Evolutionary conservation across 2,329 filamentous ascomycete species (phyloP).

Genomic region (Curvularia sp.): DNA sequence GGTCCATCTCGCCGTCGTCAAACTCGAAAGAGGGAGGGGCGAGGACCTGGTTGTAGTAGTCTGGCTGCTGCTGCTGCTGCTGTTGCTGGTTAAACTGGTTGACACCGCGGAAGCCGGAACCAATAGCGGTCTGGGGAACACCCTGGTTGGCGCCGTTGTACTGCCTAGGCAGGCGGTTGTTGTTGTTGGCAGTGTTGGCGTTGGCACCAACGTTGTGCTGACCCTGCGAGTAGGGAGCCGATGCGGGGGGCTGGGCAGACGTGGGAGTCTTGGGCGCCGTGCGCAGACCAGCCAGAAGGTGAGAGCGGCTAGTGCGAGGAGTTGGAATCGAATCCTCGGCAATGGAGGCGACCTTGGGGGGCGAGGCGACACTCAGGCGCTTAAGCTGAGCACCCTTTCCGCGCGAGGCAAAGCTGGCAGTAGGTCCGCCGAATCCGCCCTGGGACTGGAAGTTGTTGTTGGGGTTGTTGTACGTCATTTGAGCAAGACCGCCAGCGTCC

Average conservation of each 20-base stretch:
- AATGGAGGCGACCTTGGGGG: slow-evolving; percentile 70
- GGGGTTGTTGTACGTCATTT: slow-evolving; percentile 87
- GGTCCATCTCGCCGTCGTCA: slow-evolving; percentile 77
- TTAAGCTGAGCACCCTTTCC: slow-evolving; percentile 87
- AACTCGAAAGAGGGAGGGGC: slow-evolving; percentile 83
- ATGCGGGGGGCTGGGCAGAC: slow-evolving; percentile 68
- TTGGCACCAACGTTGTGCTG: slow-evolving; percentile 57
- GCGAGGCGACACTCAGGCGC: slow-evolving; percentile 80
- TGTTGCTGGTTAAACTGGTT: slow-evolving; percentile 52
- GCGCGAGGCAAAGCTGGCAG: slow-evolving; percentile 83
- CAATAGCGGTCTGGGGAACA: slow-evolving; percentile 67
- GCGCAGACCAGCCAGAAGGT: slow-evolving; percentile 89
- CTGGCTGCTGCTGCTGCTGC: slow-evolving; percentile 52
- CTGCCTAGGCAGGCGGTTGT: slow-evolving; percentile 57
- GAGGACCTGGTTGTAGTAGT: slow-evolving; percentile 82
- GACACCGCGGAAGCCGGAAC: slow-evolving; percentile 59
- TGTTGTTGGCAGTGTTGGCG: slow-evolving; percentile 56
- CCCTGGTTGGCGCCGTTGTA: slow-evolving; percentile 52
- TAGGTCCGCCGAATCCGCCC: slow-evolving; percentile 74
- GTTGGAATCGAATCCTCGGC: slow-evolving; percentile 72
- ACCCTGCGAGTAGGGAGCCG: slow-evolving; percentile 66
- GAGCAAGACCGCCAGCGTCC: slow-evolving; percentile 99
- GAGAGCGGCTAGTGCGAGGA: slow-evolving; percentile 91
- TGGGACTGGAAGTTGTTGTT: slow-evolving; percentile 68
- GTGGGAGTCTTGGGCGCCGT: slow-evolving; percentile 89